Conservation (phyloP, 2,329 filamentous ascomycete species). For the Penicillium corylophilum region DNA sequence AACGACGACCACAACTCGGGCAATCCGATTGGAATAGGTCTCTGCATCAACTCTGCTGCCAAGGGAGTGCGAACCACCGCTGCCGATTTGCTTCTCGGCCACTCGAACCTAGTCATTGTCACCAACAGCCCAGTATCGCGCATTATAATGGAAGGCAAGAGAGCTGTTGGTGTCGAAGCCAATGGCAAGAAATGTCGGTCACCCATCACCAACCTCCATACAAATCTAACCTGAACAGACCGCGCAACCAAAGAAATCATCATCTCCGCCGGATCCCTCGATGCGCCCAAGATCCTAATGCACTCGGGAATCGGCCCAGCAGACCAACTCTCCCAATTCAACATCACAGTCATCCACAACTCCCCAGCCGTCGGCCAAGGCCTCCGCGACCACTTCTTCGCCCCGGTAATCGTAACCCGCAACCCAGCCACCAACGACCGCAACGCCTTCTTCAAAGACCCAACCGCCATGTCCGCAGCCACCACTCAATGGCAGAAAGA, state of each 20-base stretch:
- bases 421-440: constrained; percentile 46
- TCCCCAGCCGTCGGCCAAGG: constrained; percentile 46
- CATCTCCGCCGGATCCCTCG: constrained; percentile 40
- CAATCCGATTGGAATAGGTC: constrained; percentile 57
- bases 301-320: constrained; percentile 51
- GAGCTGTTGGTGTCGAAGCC: constrained; percentile 47
- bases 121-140: constrained; percentile 51
- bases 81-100: constrained; percentile 49
- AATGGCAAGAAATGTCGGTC: constrained; percentile 42
- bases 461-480: constrained; percentile 16
- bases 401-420: constrained; percentile 37
- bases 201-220: neutral
- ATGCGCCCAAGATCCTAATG: constrained; percentile 46
- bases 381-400: constrained; percentile 46
- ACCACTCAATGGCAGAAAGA: constrained; percentile 48
- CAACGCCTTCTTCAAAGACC: constrained; percentile 41
- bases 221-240: constrained; percentile 18
- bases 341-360: constrained; percentile 43
- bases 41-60: constrained; percentile 51
- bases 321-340: constrained; percentile 41
- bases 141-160: constrained; percentile 49
- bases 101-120: constrained; percentile 55
- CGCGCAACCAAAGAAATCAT: constrained; percentile 42
- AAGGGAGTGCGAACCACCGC: constrained; percentile 53
- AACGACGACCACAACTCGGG: constrained; percentile 61